phyloP scores from a whole-genome alignment of 148 eudicot genomes.

The Linanthus parryae region DNA sequence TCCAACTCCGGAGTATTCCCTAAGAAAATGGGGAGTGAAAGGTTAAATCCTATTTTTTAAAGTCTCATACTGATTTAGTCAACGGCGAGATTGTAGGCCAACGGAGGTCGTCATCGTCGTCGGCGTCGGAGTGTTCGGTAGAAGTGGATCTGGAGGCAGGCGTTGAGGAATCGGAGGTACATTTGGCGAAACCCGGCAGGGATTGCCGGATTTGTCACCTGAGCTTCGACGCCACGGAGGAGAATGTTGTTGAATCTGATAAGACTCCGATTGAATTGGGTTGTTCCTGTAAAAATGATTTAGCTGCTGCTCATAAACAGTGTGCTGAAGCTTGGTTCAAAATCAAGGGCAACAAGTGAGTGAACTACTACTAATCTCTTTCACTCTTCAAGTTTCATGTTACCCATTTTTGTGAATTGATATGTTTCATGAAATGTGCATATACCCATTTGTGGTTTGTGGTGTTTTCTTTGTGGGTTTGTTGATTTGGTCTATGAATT shows the following conservation, averaged over 20 bases:
- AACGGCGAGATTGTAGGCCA: not conserved
- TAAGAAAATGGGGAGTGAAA: too few relatives aligned
- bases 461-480: too few relatives aligned
- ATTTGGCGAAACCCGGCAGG: conserved; percentile 9
- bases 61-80: too few relatives aligned
- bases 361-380: not conserved
- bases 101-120: too few relatives aligned
- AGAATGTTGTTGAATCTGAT: not conserved
- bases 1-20: too few relatives aligned
- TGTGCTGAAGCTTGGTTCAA: conserved; percentile 14
- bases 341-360: conserved; percentile 14
- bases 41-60: too few relatives aligned
- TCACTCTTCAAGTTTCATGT: not conserved
- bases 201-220: conserved; percentile 9
- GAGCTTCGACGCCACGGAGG: conserved; percentile 16
- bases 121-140: conserved; percentile 5
- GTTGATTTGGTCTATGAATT: too few relatives aligned
- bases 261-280: conserved; percentile 5
- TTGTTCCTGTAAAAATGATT: conserved; percentile 11
- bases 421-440: too few relatives aligned
- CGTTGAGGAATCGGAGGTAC: conserved; percentile 7
- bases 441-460: too few relatives aligned
- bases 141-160: conserved; percentile 6
- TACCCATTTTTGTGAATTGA: too few relatives aligned
- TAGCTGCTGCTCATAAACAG: conserved; percentile 9